Conservation (phyloP, 2,329 filamentous ascomycete species). For the Gremmenia infestans region DNA sequence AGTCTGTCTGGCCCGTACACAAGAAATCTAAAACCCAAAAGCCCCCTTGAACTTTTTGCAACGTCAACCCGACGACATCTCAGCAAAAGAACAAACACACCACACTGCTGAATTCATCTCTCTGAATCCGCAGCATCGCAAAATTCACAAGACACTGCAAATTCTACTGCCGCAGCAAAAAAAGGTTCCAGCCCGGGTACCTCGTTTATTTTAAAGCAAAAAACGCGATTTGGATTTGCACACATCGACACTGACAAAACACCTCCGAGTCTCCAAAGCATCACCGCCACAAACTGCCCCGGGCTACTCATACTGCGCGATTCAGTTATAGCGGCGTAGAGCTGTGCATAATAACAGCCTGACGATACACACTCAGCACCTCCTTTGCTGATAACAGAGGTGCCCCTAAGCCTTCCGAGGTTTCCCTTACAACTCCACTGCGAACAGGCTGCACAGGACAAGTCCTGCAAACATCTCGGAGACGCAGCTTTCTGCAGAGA, state of each 20-base stretch:
- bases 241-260: constrained; percentile 1
- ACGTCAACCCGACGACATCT: background rate
- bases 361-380: constrained; percentile 2
- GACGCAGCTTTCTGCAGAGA: constrained; percentile 28
- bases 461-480: constrained; percentile 8
- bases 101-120: background rate
- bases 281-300: background rate
- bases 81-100: background rate
- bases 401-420: background rate
- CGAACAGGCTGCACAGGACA: constrained; percentile 12
- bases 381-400: background rate
- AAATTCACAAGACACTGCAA: background rate
- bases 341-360: background rate
- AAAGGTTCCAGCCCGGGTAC: background rate
- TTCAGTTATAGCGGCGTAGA: background rate
- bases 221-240: background rate
- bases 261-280: constrained; percentile 1
- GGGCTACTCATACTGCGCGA: background rate
- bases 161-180: background rate
- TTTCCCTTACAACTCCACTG: constrained; percentile 1
- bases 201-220: constrained; percentile 10
- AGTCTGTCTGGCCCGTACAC: background rate
- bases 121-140: background rate
- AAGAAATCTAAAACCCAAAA: constrained; percentile 6
- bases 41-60: constrained; percentile 4